Percentiles rank a stretch among this genome's conserved stretches.
These are phyloP conservation scores for Omphalea diandra DNA, from an alignment of 441 rosid genomes.

Conservation along the genomic window DNA sequence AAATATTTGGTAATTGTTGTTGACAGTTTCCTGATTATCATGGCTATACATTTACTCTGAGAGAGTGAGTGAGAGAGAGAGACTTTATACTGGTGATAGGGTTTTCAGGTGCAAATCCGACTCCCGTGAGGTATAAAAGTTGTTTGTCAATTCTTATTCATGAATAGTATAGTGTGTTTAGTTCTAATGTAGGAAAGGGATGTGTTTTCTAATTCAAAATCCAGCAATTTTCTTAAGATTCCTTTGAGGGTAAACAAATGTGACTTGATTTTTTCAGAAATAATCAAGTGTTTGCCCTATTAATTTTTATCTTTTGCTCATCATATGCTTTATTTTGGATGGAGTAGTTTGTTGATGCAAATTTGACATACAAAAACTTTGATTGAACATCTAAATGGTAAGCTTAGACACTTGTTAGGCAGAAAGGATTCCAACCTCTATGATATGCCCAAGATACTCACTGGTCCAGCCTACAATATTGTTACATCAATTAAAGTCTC, in stretches of 20 bases:
- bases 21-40: background rate
- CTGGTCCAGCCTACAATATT: no score
- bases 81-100: background rate
- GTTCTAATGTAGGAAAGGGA: background rate
- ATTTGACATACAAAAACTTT: background rate
- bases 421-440: no score
- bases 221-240: background rate
- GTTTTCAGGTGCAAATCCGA: background rate
- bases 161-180: background rate
- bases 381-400: background rate
- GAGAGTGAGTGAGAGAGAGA: background rate
- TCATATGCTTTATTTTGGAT: background rate
- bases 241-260: no score
- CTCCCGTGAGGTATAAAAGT: background rate
- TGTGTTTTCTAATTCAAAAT: background rate
- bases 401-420: background rate
- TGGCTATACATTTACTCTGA: background rate
- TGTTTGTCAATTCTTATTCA: background rate
- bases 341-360: no score
- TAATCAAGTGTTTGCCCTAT: background rate
- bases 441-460: no score
- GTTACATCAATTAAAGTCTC: background rate
- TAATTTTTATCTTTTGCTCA: background rate
- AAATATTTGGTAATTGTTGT: background rate
- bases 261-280: background rate